Conservation (phyloP, 345 rosid genomes). For the Carallia pectinifolia region DNA sequence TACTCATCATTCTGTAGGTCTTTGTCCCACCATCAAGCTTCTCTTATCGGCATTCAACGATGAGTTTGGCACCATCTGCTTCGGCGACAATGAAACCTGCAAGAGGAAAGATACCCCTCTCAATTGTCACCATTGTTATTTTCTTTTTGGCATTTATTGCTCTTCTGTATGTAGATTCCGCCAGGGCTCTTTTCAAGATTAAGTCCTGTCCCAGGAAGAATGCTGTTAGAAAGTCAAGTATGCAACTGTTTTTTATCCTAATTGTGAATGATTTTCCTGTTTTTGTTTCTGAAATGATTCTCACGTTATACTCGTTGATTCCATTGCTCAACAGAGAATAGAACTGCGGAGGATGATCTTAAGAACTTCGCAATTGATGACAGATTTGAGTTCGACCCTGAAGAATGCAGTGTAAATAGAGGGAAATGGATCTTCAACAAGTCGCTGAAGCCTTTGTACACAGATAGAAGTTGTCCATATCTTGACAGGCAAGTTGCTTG, state of each 20-base stretch:
- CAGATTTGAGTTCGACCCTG: conserved; percentile 80
- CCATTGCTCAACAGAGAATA: conserved; percentile 32
- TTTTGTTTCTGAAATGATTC: not conserved
- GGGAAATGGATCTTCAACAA: conserved; percentile 86
- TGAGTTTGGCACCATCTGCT: conserved; percentile 41
- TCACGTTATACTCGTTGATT: not conserved
- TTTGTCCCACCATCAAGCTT: not conserved
- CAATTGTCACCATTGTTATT: conserved; percentile 39
- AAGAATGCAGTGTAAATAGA: conserved; percentile 66
- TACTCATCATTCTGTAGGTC: conserved; percentile 34
- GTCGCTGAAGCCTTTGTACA: conserved; percentile 59
- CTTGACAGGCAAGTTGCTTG: conserved; percentile 76
- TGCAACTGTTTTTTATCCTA: not conserved
- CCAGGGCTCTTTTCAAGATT: conserved; percentile 40
- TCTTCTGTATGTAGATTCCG: conserved; percentile 65
- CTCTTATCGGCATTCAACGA: conserved; percentile 10
- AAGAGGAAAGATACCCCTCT: conserved; percentile 61
- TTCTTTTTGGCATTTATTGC: conserved; percentile 55
- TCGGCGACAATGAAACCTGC: conserved; percentile 33
- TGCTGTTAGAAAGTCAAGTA: conserved; percentile 41
- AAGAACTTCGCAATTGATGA: conserved; percentile 55
- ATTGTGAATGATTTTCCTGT: not conserved
- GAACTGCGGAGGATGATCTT: conserved; percentile 26
- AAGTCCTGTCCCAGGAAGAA: conserved; percentile 52
- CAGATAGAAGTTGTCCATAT: conserved; percentile 79